Evolutionary conservation across 208 protist species (phyloP).

Genomic region (Leishmania gerbilli): DNA sequence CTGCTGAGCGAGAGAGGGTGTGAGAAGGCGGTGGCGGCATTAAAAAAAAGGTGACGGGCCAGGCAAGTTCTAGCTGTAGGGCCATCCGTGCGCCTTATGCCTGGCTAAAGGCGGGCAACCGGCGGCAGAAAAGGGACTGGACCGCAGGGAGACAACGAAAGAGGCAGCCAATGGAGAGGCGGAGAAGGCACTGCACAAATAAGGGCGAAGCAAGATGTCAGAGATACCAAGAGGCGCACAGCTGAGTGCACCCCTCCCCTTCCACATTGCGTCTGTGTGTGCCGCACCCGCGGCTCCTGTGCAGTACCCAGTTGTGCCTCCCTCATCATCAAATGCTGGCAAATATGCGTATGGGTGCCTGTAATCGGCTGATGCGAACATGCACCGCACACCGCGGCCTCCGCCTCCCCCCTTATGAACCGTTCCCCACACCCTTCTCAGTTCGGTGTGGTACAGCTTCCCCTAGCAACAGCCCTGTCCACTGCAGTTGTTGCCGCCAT

Average conservation of each 20-base stretch:
- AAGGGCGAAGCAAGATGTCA: not conserved
- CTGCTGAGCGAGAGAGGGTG: not conserved
- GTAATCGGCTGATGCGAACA: not conserved
- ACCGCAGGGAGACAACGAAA: not conserved
- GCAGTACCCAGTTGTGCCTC: not conserved
- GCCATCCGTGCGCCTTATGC: not conserved
- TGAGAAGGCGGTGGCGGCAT: too few species aligned
- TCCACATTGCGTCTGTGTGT: not conserved
- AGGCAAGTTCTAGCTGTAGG: not conserved
- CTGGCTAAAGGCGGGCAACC: not conserved
- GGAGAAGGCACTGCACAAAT: not conserved
- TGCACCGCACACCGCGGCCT: not conserved
- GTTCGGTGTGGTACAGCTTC: not conserved
- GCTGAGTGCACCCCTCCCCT: not conserved
- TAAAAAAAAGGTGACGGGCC: not conserved
- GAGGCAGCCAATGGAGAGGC: not conserved
- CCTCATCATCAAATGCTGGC: not conserved
- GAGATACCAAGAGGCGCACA: not conserved
- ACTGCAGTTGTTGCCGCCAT: constrained; percentile 2
- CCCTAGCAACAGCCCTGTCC: constrained; percentile 24
- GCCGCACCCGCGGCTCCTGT: not conserved
- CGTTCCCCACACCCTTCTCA: not conserved
- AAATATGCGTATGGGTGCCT: not conserved
- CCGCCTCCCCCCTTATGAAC: not conserved
- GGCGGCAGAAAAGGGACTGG: not conserved